Evolutionary conservation across 768 basidiomycete genomes (phyloP), one percentile per base, ranked within the genome.

Genomic region (Pleurotus tuoliensis): DNA sequence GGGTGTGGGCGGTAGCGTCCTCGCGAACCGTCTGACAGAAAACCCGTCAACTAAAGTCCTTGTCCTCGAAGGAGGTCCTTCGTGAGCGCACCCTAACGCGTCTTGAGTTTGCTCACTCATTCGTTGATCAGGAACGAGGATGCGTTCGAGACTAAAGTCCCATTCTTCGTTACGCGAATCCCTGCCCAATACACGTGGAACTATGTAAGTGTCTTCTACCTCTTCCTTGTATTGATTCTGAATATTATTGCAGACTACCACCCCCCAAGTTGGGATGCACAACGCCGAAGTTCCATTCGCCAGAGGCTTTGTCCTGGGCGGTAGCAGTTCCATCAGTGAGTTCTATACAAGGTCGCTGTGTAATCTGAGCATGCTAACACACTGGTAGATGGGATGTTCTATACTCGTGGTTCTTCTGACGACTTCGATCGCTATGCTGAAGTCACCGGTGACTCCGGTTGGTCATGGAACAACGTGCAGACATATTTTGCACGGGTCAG

Each of bases 401-500:
- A 64, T 37, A 68, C 65, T 12, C 62, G 68, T 15, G 69, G 69
- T 3, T 59, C 63, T 1, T 52, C 58, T 5, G 67, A 69, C 4
- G 69, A 70, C 37, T 70, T 38, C 25, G 62, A 69, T 22, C 64
- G 63, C 0, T 65, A 38, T 24, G 67, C 69, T 0, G 38, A 22
- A 0, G 44, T 67, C 37, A 62, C 68, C 3, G 66, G 63, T 1
- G 69, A 71, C 49, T 30, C 34, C n/a, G 69, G 68, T 12, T 70
- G 69, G 69, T 66, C 66, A 30, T 70, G 69, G 69, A 56, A 68
- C 27, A 61, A 34, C 11, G 37, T 70, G 2, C 52, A 59, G 20
- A 62, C 61, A 12, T 69, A 68, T 51, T 59, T 68, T 41, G 49
- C 45, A n/a, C 67, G 64, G 55, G 69, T 68, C 30, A 34, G 30